Evolutionary conservation across 177 flowering plant species (phyloP), one percentile per base, ranked within the genome.

Genomic region (Vitis hybrid): DNA sequence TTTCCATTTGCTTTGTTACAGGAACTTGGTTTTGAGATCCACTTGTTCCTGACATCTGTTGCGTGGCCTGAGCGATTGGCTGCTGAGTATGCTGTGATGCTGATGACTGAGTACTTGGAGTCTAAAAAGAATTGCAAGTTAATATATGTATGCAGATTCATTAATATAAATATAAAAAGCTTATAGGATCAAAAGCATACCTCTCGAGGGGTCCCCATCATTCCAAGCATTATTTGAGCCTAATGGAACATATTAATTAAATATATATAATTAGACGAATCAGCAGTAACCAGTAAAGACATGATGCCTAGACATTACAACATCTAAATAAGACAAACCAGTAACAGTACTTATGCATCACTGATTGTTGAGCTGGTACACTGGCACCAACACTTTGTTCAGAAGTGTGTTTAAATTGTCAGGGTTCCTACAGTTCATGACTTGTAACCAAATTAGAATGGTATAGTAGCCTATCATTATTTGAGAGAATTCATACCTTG

Each of bases 151-250:
- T 15, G 60, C 8, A 73, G 13, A 39, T 49, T 14, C 48, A 69
- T 21, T 60, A 60, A 39, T 45, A 14, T 1, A 59, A 52, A 68
- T 18, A 4, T 13, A 39, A 26, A 26, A 32, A 62, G 13, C 45
- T 39, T 4, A 39, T 39, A 39, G 6, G 45, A 62, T 45, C 9
- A 67, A 66, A 45, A 62, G 51, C 78, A 70, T 84, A 91, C 99
- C 87, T 76, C 83, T 82, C 89, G 89, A 69, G 97, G 88, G 26
- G 97, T 86, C 73, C 86, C 88, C 72, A 95, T 88, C 99, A 93
- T 93, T 74, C 99, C 98, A 60, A 95, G 98, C 98, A 93, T 90
- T 13, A 95, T 91, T 80, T 95, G 98, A 23, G 99, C 99, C 97
- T 95, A 74, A 32, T 64, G 49, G 11, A 76, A 56, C 51, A 79